Evolutionary conservation across 2,329 filamentous ascomycete genomes (phyloP).

Genomic region (Helotiales sp.): DNA sequence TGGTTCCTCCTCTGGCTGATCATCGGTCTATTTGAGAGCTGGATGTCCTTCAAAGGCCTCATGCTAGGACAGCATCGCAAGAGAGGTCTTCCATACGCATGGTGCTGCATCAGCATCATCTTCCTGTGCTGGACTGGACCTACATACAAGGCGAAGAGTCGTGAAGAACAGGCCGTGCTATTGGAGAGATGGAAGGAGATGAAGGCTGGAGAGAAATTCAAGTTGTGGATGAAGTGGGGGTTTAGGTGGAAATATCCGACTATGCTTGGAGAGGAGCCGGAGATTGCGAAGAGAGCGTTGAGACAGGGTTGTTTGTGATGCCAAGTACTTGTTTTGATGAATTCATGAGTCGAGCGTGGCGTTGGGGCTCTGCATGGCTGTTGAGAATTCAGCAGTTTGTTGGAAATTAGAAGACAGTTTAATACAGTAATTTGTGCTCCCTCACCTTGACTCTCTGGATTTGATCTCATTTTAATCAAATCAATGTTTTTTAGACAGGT

Average conservation of each 20-base stretch:
- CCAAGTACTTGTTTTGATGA: background rate
- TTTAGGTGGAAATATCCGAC: conserved; percentile 36
- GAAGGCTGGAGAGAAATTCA: conserved; percentile 28
- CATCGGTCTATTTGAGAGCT: conserved; percentile 29
- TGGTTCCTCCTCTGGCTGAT: conserved; percentile 30
- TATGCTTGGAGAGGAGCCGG: conserved; percentile 30
- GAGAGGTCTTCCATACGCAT: conserved; percentile 31
- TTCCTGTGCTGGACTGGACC: conserved; percentile 33
- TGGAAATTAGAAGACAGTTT: background rate
- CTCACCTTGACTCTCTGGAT: background rate
- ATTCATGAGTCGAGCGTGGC: conserved; percentile 1
- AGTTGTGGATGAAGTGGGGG: conserved; percentile 34
- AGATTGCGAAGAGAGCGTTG: conserved; percentile 31
- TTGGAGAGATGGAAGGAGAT: conserved; percentile 28
- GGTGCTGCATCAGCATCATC: conserved; percentile 30
- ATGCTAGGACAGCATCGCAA: conserved; percentile 33
- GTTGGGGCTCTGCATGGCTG: background rate
- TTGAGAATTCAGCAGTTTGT: background rate
- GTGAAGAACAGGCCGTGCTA: conserved; percentile 29
- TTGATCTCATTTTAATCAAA: too few relatives aligned
- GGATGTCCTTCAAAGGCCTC: conserved; percentile 34
- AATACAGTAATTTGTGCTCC: background rate
- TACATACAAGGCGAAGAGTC: conserved; percentile 33
- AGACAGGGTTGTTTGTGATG: conserved; percentile 26
- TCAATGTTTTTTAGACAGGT: too few relatives aligned